These are phyloP conservation scores for Limtongia smithiae DNA, from an alignment of 805 yeast genomes.

Conservation along the genomic window DNA sequence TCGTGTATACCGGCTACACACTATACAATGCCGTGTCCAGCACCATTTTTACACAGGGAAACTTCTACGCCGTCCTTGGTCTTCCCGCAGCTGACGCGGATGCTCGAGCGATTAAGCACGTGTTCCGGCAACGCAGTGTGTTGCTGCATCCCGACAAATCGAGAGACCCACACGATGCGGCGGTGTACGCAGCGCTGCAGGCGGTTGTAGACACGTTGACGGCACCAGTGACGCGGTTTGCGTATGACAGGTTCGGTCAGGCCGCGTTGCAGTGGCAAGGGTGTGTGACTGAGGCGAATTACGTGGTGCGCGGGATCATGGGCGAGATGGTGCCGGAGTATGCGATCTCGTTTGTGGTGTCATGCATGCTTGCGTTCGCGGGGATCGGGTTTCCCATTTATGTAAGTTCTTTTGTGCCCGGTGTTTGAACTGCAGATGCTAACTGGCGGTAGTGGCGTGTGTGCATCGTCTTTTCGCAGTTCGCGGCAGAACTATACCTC, in stretches of 20 bases:
- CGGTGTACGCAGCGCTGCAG: conserved; percentile 52
- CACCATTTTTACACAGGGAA: conserved; percentile 19
- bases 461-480: conserved; percentile 24
- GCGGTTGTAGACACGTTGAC: conserved; percentile 72
- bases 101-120: conserved; percentile 23
- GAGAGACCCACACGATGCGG: conserved; percentile 11
- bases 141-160: conserved; percentile 39
- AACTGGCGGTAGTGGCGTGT: conserved; percentile 30
- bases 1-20: conserved; percentile 28
- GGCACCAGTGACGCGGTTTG: conserved; percentile 70
- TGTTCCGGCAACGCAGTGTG: conserved; percentile 31
- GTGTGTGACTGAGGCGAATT: conserved; percentile 11
- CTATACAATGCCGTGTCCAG: conserved; percentile 26
- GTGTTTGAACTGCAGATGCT: not conserved
- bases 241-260: conserved; percentile 82
- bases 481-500: conserved; percentile 29
- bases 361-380: conserved; percentile 25
- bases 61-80: conserved; percentile 30
- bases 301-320: conserved; percentile 11
- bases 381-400: conserved; percentile 22
- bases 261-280: conserved; percentile 58
- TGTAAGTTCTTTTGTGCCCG: conserved; percentile 7
- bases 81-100: conserved; percentile 28
- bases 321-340: conserved; percentile 18
- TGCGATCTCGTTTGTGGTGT: conserved; percentile 12